These are phyloP conservation scores for Cryptococcus deneoformans DNA, from an alignment of 1,284 basidiomycete species.

Conservation along the genomic window DNA sequence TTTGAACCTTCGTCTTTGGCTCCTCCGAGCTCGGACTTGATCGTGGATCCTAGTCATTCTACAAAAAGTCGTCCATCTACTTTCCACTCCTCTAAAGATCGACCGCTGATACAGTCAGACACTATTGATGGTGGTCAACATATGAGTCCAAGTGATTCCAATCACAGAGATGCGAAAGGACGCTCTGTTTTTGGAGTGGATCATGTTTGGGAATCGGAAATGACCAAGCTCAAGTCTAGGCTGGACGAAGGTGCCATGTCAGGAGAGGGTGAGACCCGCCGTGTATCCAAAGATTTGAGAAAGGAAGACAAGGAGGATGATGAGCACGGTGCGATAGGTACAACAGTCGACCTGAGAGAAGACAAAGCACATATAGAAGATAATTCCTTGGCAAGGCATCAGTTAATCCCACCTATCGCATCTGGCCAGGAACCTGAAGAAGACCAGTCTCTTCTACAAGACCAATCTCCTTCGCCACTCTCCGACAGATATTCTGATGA, in stretches of 20 bases:
- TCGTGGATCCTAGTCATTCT: slow-evolving; percentile 8
- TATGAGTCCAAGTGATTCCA: slow-evolving; percentile 1
- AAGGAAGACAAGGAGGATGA: slow-evolving; percentile 11
- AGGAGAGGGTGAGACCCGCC: slow-evolving; percentile 10
- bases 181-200: slow-evolving; percentile 47
- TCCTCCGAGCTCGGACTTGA: background rate
- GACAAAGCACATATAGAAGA: no score
- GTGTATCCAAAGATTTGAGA: slow-evolving; percentile 9
- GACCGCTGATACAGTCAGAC: slow-evolving; percentile 3
- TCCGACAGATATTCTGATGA: slow-evolving; percentile 32
- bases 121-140: slow-evolving; percentile 6
- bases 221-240: slow-evolving; percentile 38
- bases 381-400: no score
- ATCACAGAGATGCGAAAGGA: slow-evolving; percentile 17
- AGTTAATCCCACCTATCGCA: no score
- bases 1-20: slow-evolving; percentile 5
- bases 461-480: no score
- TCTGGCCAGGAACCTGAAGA: no score
- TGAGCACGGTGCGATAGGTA: no score
- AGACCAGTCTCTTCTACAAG: no score
- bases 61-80: slow-evolving; percentile 4
- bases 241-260: slow-evolving; percentile 27
- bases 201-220: slow-evolving; percentile 46
- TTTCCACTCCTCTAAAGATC: background rate
- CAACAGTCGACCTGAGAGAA: no score